Evolutionary conservation across 768 basidiomycete genomes (phyloP), one percentile per base, ranked within the genome.

Genomic region (Trametopsis cervina): DNA sequence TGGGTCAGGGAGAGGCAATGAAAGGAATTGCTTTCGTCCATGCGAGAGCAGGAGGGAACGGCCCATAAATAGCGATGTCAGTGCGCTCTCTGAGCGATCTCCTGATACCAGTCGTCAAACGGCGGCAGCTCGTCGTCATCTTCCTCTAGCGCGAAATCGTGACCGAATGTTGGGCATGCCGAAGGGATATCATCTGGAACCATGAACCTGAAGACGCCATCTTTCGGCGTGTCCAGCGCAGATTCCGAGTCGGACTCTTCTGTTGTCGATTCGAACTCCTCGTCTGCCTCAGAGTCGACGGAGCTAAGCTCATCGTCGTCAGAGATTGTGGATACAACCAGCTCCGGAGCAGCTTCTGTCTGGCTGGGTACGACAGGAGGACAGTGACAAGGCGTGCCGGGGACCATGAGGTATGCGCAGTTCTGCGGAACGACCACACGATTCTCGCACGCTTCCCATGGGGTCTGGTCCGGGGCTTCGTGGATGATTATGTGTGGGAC

Each of bases 21-120:
- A 36, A 15, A 23, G 22, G 20, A 25, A 46, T 17, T 21, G 29
- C 20, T 9, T 21, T 38, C 13, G 18, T 25, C 48, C 12, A 46
- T 24, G 11, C 17, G n/a, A 23, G 27, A 45, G n/a, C n/a, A n/a
- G n/a, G n/a, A n/a, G n/a, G n/a, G n/a, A n/a, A n/a, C n/a, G n/a
- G n/a, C n/a, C n/a, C n/a, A n/a, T n/a, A n/a, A n/a, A n/a, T n/a
- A n/a, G n/a, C n/a, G n/a, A n/a, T n/a, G n/a, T 33, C 29, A 33
- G 15, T 15, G 29, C 25, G 17, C 39, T 18, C 58, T 54, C 20
- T 27, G 47, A 33, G 56, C 55, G 42, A 53, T 59, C 11, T 43
- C 35, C 40, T 51, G 51, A 42, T 59, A 59, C 56, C 54, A 59
- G 12, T 55, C 54, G 42, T 59, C 58, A 18, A 59, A 53, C 9